Evolutionary conservation across 192 early-diverging fungal species (phyloP), one percentile per base, ranked within the genome.

Genomic region (Podila verticillata): DNA sequence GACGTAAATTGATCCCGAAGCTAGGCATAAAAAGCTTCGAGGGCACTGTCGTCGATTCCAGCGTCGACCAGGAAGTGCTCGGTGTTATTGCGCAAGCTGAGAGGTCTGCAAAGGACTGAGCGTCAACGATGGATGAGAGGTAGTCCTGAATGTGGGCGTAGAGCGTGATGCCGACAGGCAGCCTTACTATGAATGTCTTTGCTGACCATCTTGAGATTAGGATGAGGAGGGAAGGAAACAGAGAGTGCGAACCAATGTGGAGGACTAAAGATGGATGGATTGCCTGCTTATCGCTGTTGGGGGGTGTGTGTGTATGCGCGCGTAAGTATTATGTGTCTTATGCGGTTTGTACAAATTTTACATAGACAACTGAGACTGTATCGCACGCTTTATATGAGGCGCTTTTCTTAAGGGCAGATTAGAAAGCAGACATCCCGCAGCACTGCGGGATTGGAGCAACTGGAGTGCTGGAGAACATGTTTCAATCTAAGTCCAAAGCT

Each of bases 61-160:
- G 89, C 89, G 49, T 92, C 90, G 44, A 74, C 65, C 47, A 93
- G 74, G 68, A 92, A 93, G 29, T 88, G 87, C 74, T 89, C 86
- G 10, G 89, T 86, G 28, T 87, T 86, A 19, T 90, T 90, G 66
- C 88, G 88, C 19, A 93, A 48, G 84, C 82, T 17, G 84, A 83
- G 9, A 84, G 35, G 1, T 60, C 77, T 74, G 26, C 70, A 62
- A 70, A 82, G 34, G 68, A 58, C 17, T 74, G 68, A 20, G 62
- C 82, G 39, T 78, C 63, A 10, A 84, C 59, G 54, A 79, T 49
- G 30, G 56, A 74, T 29, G 72, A 24, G 36, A 84, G 63, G 36
- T 71, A 84, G 13, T 84, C 71, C 47, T 63, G 63, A 39, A 79
- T 66, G 59, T 84, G 75, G 48, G 51, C 67, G 56, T 77, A 70